Base-by-base conservation (phyloP, 2,329 filamentous ascomycete genomes). In the Domatiomyces catenatus region DNA sequence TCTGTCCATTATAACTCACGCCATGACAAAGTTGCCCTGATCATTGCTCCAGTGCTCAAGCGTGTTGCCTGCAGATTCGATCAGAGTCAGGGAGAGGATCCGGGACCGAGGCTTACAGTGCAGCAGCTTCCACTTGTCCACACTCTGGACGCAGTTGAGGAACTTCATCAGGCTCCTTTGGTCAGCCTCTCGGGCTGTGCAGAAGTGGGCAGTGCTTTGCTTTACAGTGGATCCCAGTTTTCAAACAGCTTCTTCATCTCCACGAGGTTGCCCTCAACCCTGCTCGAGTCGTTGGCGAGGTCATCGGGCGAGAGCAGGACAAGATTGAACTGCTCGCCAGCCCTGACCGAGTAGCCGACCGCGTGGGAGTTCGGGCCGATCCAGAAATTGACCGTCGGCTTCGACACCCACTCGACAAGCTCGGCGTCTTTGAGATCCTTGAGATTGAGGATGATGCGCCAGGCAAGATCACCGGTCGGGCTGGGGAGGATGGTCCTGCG, bases 401-500 rank as follows among this genome's bases (percentile, higher is more conserved):
- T 64, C 3, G 66, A 60, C 0, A 75, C 67, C 19, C 75, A 69
- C 1, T 64, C 58, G 2, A 59, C 62, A 12, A 79, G 60, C 43
- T 74, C 73, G 1, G 68, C 66, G 52, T 72, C 62, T 47, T 72
- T 69, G 3, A 66, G 64, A 61, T 77, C 71, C 46, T 75, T 69
- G 19, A 70, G 63, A 2, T 69, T 68, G 17, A 79, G 61, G 4
- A 76, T 62, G 43, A 79, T 67, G 5, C 76, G 69, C 59, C 77
- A 79, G 2, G 76, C 75, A 26, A 79, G 60, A 59, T 79, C 75
- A 1, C 76, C 76, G 0, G 76, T 79, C 47, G 71, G 67, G 12
- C 68, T 59, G 1, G 75, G 73, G 0, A 70, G 68, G 55, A 72
- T 67, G 0, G 63, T 56, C 15, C 62, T 61, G 2, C 67, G 67